Conservation (phyloP, 2,329 filamentous ascomycete species). For the Aureobasidium lini region DNA sequence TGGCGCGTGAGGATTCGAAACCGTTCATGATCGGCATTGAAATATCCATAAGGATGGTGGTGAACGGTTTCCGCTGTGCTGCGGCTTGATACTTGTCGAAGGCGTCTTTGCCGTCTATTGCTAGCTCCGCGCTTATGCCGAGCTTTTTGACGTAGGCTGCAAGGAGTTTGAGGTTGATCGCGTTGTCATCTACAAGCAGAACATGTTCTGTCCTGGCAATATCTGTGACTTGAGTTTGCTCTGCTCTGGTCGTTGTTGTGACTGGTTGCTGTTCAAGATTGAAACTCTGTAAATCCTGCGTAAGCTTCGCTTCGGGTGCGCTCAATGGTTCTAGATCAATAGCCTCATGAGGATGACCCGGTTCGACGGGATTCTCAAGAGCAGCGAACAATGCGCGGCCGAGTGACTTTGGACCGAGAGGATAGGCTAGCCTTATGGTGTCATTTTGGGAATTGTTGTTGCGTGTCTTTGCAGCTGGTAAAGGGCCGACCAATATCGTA, state of each 20-base stretch:
- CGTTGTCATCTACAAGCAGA: slow-evolving; percentile 6
- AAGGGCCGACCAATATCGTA: background rate
- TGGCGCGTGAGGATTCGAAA: slow-evolving; percentile 28
- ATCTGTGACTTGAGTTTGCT: too few species aligned
- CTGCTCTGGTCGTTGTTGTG: too few species aligned
- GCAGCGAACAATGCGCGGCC: background rate
- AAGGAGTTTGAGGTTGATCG: background rate
- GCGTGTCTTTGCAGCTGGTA: background rate
- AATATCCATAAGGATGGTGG: slow-evolving; percentile 15
- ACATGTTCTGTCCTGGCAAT: background rate
- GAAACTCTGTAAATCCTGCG: too few species aligned
- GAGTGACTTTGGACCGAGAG: background rate
- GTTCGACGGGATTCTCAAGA: background rate
- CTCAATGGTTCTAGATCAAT: background rate
- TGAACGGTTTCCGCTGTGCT: background rate
- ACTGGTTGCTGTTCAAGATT: too few species aligned
- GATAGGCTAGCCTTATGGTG: background rate
- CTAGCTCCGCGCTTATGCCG: background rate
- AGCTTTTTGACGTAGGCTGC: background rate
- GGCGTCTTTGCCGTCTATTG: background rate
- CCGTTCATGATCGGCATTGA: slow-evolving; percentile 15
- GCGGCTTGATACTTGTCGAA: background rate
- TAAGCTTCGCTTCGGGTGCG: too few species aligned
- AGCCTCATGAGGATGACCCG: too few species aligned
- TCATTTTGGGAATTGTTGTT: background rate